These are phyloP conservation scores for Elaeis oleifera DNA, from an alignment of 202 grass and related monocot species.

Conservation along the genomic window DNA sequence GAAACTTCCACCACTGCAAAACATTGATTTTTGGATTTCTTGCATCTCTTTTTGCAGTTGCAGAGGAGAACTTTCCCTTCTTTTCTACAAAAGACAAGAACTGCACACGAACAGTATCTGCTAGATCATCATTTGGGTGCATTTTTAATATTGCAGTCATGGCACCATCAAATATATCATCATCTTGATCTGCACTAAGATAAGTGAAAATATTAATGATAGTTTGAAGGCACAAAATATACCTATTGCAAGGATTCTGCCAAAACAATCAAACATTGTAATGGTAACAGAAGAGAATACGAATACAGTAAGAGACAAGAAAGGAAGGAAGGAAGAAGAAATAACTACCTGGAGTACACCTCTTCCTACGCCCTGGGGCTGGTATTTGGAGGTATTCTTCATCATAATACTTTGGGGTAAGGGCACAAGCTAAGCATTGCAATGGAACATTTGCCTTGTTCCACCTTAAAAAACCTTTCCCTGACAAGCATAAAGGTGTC, in stretches of 20 bases:
- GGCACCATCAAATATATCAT: slow-evolving; percentile 24
- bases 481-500: slow-evolving; percentile 15
- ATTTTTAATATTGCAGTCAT: slow-evolving; percentile 23
- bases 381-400: slow-evolving; percentile 29
- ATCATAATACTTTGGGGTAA: slow-evolving; percentile 29
- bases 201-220: not conserved
- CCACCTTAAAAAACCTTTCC: slow-evolving; percentile 10
- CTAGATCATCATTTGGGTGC: slow-evolving; percentile 11
- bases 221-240: not conserved
- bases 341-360: slow-evolving; percentile 17
- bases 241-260: slow-evolving; percentile 1
- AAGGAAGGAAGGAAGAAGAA: not conserved
- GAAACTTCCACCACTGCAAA: slow-evolving; percentile 29
- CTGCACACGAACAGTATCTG: slow-evolving; percentile 23
- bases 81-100: slow-evolving; percentile 22
- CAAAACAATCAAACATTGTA: too few species aligned
- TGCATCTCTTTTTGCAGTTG: slow-evolving; percentile 26
- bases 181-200: slow-evolving; percentile 19
- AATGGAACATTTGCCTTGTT: slow-evolving; percentile 22
- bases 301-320: not conserved
- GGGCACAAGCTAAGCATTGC: slow-evolving; percentile 25
- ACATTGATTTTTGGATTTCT: slow-evolving; percentile 27
- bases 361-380: slow-evolving; percentile 11
- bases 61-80: slow-evolving; percentile 26
- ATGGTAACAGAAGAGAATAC: not conserved